A percentile compares a stretch with the other conserved stretches of the same genome.
Conservation (phyloP, 768 basidiomycete species). For the Pleurotus giganteus region DNA sequence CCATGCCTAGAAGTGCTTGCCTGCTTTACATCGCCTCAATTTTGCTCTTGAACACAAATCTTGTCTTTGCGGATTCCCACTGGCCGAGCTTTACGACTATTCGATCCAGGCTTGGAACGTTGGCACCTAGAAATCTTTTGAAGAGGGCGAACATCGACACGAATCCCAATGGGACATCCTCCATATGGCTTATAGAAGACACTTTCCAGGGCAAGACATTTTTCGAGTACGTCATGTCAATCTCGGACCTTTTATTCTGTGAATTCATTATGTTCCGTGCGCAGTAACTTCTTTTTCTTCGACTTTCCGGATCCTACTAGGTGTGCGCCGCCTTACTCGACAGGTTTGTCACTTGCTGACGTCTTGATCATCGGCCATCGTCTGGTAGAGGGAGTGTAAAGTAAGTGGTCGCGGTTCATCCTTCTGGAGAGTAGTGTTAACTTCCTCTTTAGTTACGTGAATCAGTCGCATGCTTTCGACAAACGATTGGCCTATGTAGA, state of each 20-base stretch:
- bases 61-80: not conserved
- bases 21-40: not conserved
- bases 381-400: not conserved
- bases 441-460: conserved; percentile 52
- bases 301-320: conserved; percentile 64
- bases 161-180: conserved; percentile 45
- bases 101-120: not conserved
- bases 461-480: conserved; percentile 49
- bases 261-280: conserved; percentile 4
- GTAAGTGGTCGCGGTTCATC: not conserved
- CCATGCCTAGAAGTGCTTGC: not conserved
- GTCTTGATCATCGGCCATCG: conserved; percentile 15
- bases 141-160: conserved; percentile 28
- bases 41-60: not conserved
- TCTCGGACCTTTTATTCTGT: not conserved
- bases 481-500: conserved; percentile 55
- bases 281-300: conserved; percentile 60
- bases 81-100: not conserved
- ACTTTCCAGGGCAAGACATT: conserved; percentile 64
- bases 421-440: not conserved
- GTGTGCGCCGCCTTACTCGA: conserved; percentile 33
- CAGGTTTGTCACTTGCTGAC: conserved; percentile 7
- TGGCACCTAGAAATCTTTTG: not conserved
- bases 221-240: conserved; percentile 61
- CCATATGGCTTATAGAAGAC: conserved; percentile 68